Evolutionary conservation across 1,284 basidiomycete species (phyloP).

Genomic region (Puccinia coronata): DNA sequence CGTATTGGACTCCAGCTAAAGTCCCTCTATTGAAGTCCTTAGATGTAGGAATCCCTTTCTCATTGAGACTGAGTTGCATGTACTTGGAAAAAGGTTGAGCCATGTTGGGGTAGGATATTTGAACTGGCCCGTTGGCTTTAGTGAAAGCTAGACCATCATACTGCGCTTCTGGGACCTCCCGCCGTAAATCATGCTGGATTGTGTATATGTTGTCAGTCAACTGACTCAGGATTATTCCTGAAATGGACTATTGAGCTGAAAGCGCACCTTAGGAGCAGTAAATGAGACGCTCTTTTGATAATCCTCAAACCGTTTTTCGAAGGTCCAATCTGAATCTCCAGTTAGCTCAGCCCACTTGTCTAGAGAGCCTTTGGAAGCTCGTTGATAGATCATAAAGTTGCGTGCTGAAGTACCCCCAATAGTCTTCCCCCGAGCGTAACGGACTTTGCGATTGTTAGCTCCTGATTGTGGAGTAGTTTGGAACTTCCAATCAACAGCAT

Average conservation of each 20-base stretch:
- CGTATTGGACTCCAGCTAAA: conserved; percentile 35
- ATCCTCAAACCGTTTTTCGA: conserved; percentile 53
- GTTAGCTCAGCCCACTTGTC: conserved; percentile 56
- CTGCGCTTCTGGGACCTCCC: conserved; percentile 19
- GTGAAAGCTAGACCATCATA: conserved; percentile 8
- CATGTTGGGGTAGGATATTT: conserved; percentile 54
- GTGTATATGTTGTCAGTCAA: not conserved
- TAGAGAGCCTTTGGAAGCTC: conserved; percentile 54
- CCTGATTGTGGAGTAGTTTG: conserved; percentile 35
- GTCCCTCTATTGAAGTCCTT: conserved; percentile 33
- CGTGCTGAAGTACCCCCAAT: conserved; percentile 56
- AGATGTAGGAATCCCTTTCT: conserved; percentile 53
- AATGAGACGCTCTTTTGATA: conserved; percentile 37
- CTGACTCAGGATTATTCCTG: not conserved
- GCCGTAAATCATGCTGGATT: conserved; percentile 45
- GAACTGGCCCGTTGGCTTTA: conserved; percentile 41
- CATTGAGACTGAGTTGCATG: too few relatives aligned
- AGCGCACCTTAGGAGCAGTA: conserved; percentile 28
- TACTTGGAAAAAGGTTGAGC: conserved; percentile 45
- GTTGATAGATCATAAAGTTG: conserved; percentile 57
- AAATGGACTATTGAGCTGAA: conserved; percentile 51
- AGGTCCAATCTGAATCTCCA: conserved; percentile 57
- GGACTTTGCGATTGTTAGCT: conserved; percentile 32
- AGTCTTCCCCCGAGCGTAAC: conserved; percentile 56
- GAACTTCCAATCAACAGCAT: conserved; percentile 37